phyloP scores from a whole-genome alignment of 495 filamentous ascomycete genomes.

The Aspergillus affinis region DNA sequence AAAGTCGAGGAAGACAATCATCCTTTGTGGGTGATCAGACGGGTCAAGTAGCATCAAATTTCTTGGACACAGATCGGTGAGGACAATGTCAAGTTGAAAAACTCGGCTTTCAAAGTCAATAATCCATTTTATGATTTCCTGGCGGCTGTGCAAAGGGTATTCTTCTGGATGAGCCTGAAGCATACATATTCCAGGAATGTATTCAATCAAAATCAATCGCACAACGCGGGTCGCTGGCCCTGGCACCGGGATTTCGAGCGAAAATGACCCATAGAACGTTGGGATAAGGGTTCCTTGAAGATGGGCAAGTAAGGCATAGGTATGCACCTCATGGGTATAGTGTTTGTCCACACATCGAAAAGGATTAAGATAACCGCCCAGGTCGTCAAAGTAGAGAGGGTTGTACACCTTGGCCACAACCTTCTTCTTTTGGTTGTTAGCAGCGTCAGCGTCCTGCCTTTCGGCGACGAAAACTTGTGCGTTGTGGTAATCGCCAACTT shows the following conservation, averaged over 20 bases:
- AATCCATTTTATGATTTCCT: slow-evolving; percentile 15
- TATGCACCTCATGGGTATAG: slow-evolving; percentile 17
- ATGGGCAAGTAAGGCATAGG: slow-evolving; percentile 10
- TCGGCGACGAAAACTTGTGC: slow-evolving; percentile 10
- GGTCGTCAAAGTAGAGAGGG: slow-evolving; percentile 18
- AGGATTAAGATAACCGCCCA: slow-evolving; percentile 6
- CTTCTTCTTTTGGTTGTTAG: background rate
- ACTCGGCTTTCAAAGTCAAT: slow-evolving; percentile 15
- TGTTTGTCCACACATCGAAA: slow-evolving; percentile 14
- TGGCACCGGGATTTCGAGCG: slow-evolving; percentile 9
- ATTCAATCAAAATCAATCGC: slow-evolving; percentile 21
- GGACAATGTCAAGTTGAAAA: slow-evolving; percentile 5
- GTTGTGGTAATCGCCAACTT: slow-evolving; percentile 11
- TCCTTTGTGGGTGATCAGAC: background rate
- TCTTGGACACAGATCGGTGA: slow-evolving; percentile 11
- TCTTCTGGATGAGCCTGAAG: background rate
- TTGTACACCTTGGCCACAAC: slow-evolving; percentile 21
- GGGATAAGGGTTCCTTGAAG: slow-evolving; percentile 14
- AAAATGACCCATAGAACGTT: slow-evolving; percentile 17
- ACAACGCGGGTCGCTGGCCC: slow-evolving; percentile 6
- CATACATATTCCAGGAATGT: slow-evolving; percentile 17
- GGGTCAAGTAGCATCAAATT: slow-evolving; percentile 10
- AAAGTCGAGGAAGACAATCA: slow-evolving; percentile 17
- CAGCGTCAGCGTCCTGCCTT: background rate
- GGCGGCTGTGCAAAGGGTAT: background rate